Evolutionary conservation across 306 rosid genomes (phyloP).

Genomic region (Ormosia emarginata): DNA sequence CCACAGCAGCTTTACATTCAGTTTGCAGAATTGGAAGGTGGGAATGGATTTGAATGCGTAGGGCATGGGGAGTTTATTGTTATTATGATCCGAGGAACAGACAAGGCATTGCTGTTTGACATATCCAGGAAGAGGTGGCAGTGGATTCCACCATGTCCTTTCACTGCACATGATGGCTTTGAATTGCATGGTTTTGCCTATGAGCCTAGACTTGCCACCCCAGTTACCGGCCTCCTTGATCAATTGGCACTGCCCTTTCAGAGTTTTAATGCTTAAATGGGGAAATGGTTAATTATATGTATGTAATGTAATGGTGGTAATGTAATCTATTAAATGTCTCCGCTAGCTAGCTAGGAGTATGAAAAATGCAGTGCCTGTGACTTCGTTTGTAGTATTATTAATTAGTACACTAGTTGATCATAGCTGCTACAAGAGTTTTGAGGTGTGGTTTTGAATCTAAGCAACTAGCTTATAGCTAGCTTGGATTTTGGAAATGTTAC

Average conservation of each 20-base stretch:
- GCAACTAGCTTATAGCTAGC: neutral
- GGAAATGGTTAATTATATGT: neutral
- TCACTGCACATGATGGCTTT: slow-evolving; percentile 21
- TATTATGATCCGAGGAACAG: slow-evolving; percentile 48
- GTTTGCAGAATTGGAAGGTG: slow-evolving; percentile 60
- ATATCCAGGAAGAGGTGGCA: slow-evolving; percentile 68
- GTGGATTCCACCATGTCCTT: slow-evolving; percentile 96
- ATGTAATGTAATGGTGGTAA: neutral
- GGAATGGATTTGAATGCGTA: slow-evolving; percentile 71
- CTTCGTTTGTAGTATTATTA: neutral
- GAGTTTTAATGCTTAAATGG: slow-evolving; percentile 25
- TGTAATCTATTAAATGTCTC: neutral
- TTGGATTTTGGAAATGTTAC: neutral
- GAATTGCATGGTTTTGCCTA: slow-evolving; percentile 84
- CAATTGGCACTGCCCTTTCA: slow-evolving; percentile 64
- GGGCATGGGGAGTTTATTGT: slow-evolving; percentile 79
- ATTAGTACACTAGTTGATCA: neutral
- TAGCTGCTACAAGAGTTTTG: neutral
- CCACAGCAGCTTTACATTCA: slow-evolving; percentile 75
- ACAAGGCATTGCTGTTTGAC: slow-evolving; percentile 68
- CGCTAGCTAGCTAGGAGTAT: neutral
- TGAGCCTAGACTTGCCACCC: slow-evolving; percentile 79
- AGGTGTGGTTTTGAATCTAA: neutral
- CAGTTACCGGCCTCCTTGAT: slow-evolving; percentile 73
- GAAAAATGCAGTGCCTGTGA: neutral